Evolutionary conservation across 345 rosid genomes (phyloP), one percentile per base, ranked within the genome.

Genomic region (Litchi chinensis): DNA sequence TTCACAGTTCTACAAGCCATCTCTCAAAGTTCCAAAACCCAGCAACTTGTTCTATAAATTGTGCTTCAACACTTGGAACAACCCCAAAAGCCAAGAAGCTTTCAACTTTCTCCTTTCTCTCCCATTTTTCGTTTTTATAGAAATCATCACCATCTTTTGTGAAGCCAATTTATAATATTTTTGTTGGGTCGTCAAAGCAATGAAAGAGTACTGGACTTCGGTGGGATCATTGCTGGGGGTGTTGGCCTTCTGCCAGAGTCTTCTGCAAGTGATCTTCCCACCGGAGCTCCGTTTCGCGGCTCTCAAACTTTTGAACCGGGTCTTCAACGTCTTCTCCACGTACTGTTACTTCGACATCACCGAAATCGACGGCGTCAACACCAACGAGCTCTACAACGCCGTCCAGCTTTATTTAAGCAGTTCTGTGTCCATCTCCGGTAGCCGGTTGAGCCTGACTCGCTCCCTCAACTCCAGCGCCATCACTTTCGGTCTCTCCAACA

Each of bases 311-410:
- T 77, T 88, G 85, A 82, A 78, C 87, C 79, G 91, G 26, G 2
- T 85, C 85, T 85, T 88, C 83, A 84, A 82, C 80, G 48, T 89
- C 76, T 90, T 91, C 85, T 90, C 91, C 44, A 32, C 91, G 39
- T 88, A 88, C 78, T 93, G 95, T 71, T 93, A 92, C 92, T 96
- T 89, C 75, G 99, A 96, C 85, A 94, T 94, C 73, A 94, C 98
- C 0, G 98, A 96, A 81, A 92, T 92, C 71, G 97, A 96, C 80
- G 99, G 98, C 60, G 97, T 96, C 18, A 96, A 96, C 91, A 93
- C 99, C 82, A 93, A 96, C 91, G 97, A 96, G 70, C 99, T 96
- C 79, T 96, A 96, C 88, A 88, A 88, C 95, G 99, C 99, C n/a
- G 97, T 92, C 78, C 99, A 96, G 87, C 95, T 96, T 46, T 96